These are phyloP conservation scores for Ensete glaucum DNA, from an alignment of 176 grass and related monocot species.

Conservation along the genomic window DNA sequence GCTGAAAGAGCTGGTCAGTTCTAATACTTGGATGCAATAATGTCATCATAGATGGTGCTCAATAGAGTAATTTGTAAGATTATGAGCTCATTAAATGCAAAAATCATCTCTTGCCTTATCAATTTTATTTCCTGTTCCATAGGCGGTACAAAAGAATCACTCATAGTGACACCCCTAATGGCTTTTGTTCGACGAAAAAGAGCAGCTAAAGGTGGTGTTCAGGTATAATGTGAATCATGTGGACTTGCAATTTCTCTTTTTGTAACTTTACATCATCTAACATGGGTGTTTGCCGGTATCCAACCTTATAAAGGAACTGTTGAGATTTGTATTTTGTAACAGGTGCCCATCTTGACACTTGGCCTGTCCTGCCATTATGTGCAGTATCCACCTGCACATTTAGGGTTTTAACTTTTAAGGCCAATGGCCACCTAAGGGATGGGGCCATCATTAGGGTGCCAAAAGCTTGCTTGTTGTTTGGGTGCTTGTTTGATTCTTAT, in stretches of 20 bases:
- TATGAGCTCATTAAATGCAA: background rate
- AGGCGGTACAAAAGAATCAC: conserved; percentile 77
- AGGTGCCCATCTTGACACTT: no score
- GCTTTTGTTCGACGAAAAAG: conserved; percentile 79
- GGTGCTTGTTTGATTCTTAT: no score
- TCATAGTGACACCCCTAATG: conserved; percentile 85
- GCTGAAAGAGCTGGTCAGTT: conserved; percentile 83
- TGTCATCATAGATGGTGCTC: background rate
- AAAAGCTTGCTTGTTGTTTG: no score
- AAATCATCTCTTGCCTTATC: background rate
- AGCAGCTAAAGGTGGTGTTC: conserved; percentile 71
- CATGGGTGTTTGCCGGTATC: background rate
- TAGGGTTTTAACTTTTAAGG: no score
- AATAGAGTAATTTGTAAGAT: background rate
- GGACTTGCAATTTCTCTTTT: background rate
- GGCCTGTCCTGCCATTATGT: no score
- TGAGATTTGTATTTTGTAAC: no score
- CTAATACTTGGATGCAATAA: conserved; percentile 3
- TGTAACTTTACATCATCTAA: conserved; percentile 18
- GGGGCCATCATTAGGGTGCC: no score
- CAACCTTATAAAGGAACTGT: background rate
- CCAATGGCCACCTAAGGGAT: no score
- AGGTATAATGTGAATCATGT: conserved; percentile 30
- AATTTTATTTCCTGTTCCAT: conserved; percentile 9
- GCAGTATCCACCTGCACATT: no score